A percentile compares a stretch with the other conserved stretches of the same genome.
Evolutionary conservation across 2,329 filamentous ascomycete genomes (phyloP).

Genomic region (Ophiosphaerella narmari): DNA sequence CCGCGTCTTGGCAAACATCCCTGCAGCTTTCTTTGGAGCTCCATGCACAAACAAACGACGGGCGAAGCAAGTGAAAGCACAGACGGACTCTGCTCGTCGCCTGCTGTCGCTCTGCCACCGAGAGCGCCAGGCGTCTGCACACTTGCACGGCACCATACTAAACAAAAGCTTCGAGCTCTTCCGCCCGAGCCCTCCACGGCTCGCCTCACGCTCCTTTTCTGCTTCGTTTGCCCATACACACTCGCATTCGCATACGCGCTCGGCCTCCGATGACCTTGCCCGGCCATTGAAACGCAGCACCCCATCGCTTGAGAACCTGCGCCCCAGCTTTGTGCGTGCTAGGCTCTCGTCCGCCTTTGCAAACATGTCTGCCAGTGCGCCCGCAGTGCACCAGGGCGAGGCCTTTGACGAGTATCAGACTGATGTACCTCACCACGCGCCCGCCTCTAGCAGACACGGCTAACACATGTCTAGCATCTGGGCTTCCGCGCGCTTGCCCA

Average conservation of each 20-base stretch:
- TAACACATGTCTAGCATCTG: conserved; percentile 59
- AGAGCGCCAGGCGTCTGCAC: conserved; percentile 22
- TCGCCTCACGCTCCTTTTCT: conserved; percentile 29
- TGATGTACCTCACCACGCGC: conserved; percentile 61
- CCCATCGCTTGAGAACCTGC: conserved; percentile 30
- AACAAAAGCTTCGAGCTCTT: conserved; percentile 30
- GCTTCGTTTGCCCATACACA: conserved; percentile 8
- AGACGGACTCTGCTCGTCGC: conserved; percentile 1
- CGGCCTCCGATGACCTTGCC: conserved; percentile 33
- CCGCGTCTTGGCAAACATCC: conserved; percentile 10
- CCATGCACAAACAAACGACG: conserved; percentile 15
- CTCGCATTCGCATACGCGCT: conserved; percentile 9
- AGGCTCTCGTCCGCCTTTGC: conserved; percentile 68
- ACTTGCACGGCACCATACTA: conserved; percentile 20
- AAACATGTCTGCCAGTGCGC: conserved; percentile 51
- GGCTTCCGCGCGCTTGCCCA: conserved; percentile 70
- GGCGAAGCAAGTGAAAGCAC: neutral
- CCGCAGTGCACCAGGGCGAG: conserved; percentile 59
- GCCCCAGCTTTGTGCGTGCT: conserved; percentile 29
- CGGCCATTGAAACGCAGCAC: conserved; percentile 26
- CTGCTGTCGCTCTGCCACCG: conserved; percentile 24
- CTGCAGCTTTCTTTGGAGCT: neutral
- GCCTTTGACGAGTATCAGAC: conserved; percentile 80
- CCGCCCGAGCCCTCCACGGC: conserved; percentile 28
- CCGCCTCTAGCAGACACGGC: neutral